These are phyloP conservation scores for Aspergillus fumigatiaffinis DNA, from an alignment of 2,329 filamentous ascomycete genomes.

Conservation along the genomic window DNA sequence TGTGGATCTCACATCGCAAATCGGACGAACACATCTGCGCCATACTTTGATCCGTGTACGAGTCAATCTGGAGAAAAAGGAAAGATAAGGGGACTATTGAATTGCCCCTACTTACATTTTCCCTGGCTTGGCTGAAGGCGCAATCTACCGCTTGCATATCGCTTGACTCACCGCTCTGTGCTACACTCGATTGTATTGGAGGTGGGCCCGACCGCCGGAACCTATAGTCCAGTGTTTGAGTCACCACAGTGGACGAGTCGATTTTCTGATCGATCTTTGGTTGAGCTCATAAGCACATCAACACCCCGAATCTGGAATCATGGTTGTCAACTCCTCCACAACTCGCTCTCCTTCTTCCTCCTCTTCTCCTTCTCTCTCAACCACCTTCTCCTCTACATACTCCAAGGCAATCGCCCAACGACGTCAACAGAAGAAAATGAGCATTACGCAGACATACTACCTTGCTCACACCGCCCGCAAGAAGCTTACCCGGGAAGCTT, in stretches of 20 bases:
- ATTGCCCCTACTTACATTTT: slow-evolving; percentile 2
- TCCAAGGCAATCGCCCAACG: slow-evolving; percentile 38
- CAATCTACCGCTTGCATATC: not conserved
- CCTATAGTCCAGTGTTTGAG: slow-evolving; percentile 17
- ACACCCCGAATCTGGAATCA: slow-evolving; percentile 19
- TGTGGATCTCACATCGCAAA: not conserved
- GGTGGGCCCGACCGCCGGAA: slow-evolving; percentile 14
- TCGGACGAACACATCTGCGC: not conserved
- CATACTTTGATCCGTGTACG: not conserved
- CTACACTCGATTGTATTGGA: slow-evolving; percentile 22
- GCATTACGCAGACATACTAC: slow-evolving; percentile 96
- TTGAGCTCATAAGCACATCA: slow-evolving; percentile 27
- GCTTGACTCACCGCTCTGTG: slow-evolving; percentile 25
- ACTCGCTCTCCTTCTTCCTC: slow-evolving; percentile 13
- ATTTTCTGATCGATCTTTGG: slow-evolving; percentile 6
- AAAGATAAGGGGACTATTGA: not conserved
- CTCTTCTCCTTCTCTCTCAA: slow-evolving; percentile 20
- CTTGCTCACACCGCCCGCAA: slow-evolving; percentile 92
- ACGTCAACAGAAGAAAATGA: slow-evolving; percentile 77
- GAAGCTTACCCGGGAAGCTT: slow-evolving; percentile 92
- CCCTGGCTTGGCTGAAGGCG: not conserved
- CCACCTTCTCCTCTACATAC: slow-evolving; percentile 33
- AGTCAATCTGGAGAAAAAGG: too few species aligned
- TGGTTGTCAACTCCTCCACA: slow-evolving; percentile 17
- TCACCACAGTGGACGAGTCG: slow-evolving; percentile 31